Evolutionary conservation across 2,329 filamentous ascomycete species (phyloP), one percentile per base, ranked within the genome.

Genomic region (Rutstroemia sp.): DNA sequence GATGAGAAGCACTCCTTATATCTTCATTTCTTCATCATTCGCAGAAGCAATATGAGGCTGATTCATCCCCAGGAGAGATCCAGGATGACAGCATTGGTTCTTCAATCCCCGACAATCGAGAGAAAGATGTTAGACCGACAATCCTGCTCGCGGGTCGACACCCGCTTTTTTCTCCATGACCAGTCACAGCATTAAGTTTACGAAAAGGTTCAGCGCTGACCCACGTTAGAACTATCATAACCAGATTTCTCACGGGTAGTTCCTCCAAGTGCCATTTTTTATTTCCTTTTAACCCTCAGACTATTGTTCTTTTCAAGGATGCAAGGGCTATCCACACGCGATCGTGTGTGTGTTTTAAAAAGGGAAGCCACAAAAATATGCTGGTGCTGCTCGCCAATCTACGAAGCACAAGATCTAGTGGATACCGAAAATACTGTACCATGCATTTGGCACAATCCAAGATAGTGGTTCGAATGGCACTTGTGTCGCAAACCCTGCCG

Each of bases 21-120:
- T 55, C 52, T 25, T 25, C 30, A 34, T 34, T 34, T 50, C 46
- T 50, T 23, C 38, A 49, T 55, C 37, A 25, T 37, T 55, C 37
- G 52, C 30, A 55, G 52, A 55, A 55, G 52, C 23, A 55, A 25
- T 14, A 34, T 25, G 52, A 49, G 52, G 45, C 52, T 55, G 52
- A 55, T 38, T 39, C 49, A 42, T 12, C 30, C 49, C 52, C 23
- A 50, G 21, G 30, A 18, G 25, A 50, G 38, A 25, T 55, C 45
- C 27, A 34, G 37, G 18, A 49, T 50, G 25, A n/a, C 19, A 55
- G 9, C 27, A 18, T 21, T 21, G 8, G 39, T 23, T 25, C 18
- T 44, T 55, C 45, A 37, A 25, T 50, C 25, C 25, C 52, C 52
- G 52, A 50, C 41, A 42, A 34, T 46, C 12, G 42, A 46, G 21